Percentiles rank a stretch among this genome's conserved stretches.
Conservation (phyloP, 2,329 filamentous ascomycete species). For the Plenodomus biglobosus region DNA sequence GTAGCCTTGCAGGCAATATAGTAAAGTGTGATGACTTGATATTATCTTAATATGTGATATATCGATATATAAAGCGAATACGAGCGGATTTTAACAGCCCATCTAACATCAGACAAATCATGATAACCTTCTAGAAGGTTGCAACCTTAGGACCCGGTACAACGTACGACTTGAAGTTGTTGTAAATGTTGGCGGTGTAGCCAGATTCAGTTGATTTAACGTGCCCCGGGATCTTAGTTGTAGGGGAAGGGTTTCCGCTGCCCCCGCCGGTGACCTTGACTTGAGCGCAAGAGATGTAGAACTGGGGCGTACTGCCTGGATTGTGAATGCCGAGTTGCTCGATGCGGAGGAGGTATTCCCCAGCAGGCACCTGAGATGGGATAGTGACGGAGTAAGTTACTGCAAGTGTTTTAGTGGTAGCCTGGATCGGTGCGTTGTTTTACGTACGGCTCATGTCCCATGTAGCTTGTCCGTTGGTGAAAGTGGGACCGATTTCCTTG, state of each 20-base stretch:
- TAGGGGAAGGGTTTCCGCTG: constrained; percentile 23
- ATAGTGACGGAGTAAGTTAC: constrained; percentile 44
- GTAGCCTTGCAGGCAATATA: too few species aligned
- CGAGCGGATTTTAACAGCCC: neutral
- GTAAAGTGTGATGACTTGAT: too few species aligned
- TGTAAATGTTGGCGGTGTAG: constrained; percentile 45
- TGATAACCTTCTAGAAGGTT: constrained; percentile 30
- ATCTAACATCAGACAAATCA: neutral
- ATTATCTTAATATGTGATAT: neutral
- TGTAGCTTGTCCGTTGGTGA: constrained; percentile 35
- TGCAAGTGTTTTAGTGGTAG: constrained; percentile 15
- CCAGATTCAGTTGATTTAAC: constrained; percentile 40
- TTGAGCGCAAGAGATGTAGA: constrained; percentile 50
- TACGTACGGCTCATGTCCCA: constrained; percentile 39
- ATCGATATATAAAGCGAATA: constrained; percentile 13
- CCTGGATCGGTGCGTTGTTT: neutral
- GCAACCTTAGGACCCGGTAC: constrained; percentile 43
- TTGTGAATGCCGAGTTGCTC: constrained; percentile 55
- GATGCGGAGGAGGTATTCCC: constrained; percentile 52
- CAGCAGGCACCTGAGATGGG: constrained; percentile 46
- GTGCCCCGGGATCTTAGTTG: constrained; percentile 40
- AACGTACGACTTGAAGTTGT: constrained; percentile 40
- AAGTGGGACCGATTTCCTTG: constrained; percentile 44
- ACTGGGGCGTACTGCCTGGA: constrained; percentile 30
- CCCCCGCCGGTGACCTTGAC: constrained; percentile 49